Conservation (phyloP, 2,329 filamentous ascomycete species). For the Verticillium dahliae region DNA sequence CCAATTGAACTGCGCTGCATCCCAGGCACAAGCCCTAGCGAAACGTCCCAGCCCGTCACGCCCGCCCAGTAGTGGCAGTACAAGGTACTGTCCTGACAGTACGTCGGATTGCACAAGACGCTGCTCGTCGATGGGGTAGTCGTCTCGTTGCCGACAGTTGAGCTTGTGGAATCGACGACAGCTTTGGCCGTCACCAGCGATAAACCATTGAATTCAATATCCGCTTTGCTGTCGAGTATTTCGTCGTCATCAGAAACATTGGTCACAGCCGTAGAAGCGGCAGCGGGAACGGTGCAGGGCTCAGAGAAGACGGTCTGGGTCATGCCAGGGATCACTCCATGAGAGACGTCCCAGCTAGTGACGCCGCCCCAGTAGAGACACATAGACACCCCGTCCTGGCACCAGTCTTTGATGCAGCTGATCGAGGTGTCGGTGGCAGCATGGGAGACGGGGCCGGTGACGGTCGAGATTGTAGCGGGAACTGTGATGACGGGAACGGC, state of each 20-base stretch:
- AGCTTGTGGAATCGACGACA: neutral
- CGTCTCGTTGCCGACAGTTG: neutral
- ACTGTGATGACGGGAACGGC: neutral
- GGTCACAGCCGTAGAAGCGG: constrained; percentile 8
- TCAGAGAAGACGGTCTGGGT: constrained; percentile 9
- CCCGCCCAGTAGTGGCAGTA: constrained; percentile 34
- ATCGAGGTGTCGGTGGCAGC: constrained; percentile 1
- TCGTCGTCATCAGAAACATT: too few species aligned
- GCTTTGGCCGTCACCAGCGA: neutral
- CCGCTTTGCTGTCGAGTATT: too few species aligned
- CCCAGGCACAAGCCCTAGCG: constrained; percentile 26
- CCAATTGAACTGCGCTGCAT: constrained; percentile 26
- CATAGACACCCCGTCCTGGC: constrained; percentile 14
- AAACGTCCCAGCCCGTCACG: constrained; percentile 25
- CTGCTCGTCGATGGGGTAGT: neutral
- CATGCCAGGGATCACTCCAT: constrained; percentile 22
- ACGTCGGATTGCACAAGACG: constrained; percentile 6
- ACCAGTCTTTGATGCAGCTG: constrained; percentile 18
- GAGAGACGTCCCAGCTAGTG: constrained; percentile 19
- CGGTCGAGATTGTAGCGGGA: neutral
- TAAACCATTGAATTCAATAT: neutral
- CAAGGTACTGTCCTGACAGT: constrained; percentile 24
- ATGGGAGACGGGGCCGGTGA: neutral
- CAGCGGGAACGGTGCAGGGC: constrained; percentile 13
- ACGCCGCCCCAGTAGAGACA: constrained; percentile 22